A percentile compares a stretch with the other conserved stretches of the same genome.
Conservation (phyloP, 1,284 basidiomycete genomes). For the Coniferiporia weirii region DNA sequence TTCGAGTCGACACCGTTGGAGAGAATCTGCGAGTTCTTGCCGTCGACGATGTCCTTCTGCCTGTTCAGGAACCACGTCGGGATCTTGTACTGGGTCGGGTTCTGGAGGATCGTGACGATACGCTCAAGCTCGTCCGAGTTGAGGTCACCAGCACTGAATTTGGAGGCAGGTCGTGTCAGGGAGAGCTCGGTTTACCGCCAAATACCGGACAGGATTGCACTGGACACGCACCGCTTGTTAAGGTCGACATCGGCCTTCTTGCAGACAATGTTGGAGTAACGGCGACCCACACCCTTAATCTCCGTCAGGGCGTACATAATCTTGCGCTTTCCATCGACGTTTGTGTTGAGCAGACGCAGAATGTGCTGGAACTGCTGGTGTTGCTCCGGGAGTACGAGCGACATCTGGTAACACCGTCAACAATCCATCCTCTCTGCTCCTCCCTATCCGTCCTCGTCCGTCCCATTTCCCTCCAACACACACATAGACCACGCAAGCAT, state of each 20-base stretch:
- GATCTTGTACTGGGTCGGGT: slow-evolving; percentile 99
- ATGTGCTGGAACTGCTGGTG: slow-evolving; percentile 97
- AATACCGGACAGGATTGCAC: background rate
- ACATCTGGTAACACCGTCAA: slow-evolving; percentile 48
- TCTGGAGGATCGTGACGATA: slow-evolving; percentile 99
- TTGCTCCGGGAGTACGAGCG: slow-evolving; percentile 88
- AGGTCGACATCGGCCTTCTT: slow-evolving; percentile 99
- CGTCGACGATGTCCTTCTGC: slow-evolving; percentile 96
- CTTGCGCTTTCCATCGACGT: slow-evolving; percentile 99
- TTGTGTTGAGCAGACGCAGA: slow-evolving; percentile 98
- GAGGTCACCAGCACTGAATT: slow-evolving; percentile 79
- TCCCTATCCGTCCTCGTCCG: background rate
- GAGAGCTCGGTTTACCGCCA: no score
- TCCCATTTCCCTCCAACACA: background rate
- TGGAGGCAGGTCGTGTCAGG: no score
- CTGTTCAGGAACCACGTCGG: slow-evolving; percentile 99
- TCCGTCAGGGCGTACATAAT: slow-evolving; percentile 97
- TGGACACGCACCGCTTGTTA: slow-evolving; percentile 85
- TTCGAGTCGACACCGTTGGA: slow-evolving; percentile 99
- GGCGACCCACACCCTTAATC: slow-evolving; percentile 99
- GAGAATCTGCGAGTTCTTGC: slow-evolving; percentile 94
- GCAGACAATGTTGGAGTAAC: slow-evolving; percentile 98
- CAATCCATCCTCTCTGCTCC: slow-evolving; percentile 1
- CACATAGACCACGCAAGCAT: no score
- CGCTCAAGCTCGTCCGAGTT: slow-evolving; percentile 98